Conservation (phyloP, 257 asterid species). For the Ballota nigra region DNA sequence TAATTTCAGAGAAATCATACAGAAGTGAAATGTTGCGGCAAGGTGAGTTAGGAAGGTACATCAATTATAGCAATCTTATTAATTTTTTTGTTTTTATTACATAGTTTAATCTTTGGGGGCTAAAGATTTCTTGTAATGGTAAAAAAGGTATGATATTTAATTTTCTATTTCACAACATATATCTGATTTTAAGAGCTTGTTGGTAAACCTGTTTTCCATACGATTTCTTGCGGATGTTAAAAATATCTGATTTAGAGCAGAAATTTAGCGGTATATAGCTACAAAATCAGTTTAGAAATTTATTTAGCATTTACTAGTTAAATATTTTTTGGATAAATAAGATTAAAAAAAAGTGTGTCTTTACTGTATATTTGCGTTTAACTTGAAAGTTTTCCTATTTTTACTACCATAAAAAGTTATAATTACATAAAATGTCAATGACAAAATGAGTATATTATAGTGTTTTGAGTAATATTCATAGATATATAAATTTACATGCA, state of each 20-base stretch:
- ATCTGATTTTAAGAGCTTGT: not conserved
- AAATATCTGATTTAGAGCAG: not conserved
- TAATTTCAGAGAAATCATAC: constrained; percentile 8
- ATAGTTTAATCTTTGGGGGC: constrained; percentile 1
- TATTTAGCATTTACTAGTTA: not conserved
- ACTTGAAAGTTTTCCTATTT: too few species aligned
- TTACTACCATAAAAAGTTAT: too few species aligned
- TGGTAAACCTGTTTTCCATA: not conserved
- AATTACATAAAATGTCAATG: too few species aligned
- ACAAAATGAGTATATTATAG: too few species aligned
- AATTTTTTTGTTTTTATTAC: not conserved
- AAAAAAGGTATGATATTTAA: not conserved
- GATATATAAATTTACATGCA: too few species aligned
- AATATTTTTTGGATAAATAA: not conserved
- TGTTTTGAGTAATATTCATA: too few species aligned
- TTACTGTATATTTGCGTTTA: not conserved
- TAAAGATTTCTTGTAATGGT: constrained; percentile 14
- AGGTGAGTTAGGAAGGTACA: constrained; percentile 28
- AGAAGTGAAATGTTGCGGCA: constrained; percentile 21
- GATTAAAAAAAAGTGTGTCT: not conserved
- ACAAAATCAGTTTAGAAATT: not conserved
- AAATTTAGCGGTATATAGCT: not conserved
- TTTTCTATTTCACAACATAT: not conserved
- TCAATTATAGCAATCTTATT: constrained; percentile 35
- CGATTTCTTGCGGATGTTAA: not conserved